These are phyloP conservation scores for Cavenderia fasciculata DNA, from an alignment of 78 protist genomes.

Conservation along the genomic window DNA sequence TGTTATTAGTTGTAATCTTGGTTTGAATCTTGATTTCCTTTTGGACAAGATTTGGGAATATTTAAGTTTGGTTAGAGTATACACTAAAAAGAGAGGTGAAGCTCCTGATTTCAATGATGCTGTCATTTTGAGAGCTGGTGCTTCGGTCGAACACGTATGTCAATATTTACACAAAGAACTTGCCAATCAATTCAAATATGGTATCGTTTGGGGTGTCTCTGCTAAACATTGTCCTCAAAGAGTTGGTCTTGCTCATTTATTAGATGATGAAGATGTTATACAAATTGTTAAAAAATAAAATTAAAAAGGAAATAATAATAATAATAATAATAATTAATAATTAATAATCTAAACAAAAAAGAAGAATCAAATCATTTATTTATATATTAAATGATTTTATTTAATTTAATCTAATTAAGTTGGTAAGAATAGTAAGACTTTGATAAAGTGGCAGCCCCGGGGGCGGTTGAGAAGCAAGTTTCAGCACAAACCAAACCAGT, in stretches of 20 bases:
- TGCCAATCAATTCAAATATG: constrained; percentile 66
- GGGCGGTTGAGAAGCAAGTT: too few species aligned
- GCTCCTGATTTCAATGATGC: constrained; percentile 85
- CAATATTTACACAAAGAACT: constrained; percentile 73
- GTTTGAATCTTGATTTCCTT: constrained; percentile 95
- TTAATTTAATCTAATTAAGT: too few species aligned
- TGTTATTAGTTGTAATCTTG: constrained; percentile 79
- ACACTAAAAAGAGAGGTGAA: constrained; percentile 78
- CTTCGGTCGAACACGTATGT: constrained; percentile 79
- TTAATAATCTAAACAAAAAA: too few species aligned
- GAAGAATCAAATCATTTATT: too few species aligned
- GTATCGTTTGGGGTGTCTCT: constrained; percentile 88
- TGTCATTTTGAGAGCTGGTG: constrained; percentile 71
- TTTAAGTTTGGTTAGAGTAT: constrained; percentile 93
- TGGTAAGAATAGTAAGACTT: too few species aligned
- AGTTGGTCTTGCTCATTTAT: constrained; percentile 95
- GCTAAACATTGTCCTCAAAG: constrained; percentile 97
- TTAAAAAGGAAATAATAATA: too few species aligned
- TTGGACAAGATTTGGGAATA: constrained; percentile 96
- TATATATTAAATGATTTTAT: too few species aligned
- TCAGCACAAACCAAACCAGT: too few species aligned
- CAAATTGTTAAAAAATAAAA: constrained; percentile 96
- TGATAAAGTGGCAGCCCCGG: too few species aligned
- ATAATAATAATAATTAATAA: too few species aligned
- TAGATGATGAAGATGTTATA: constrained; percentile 99